phyloP scores from a whole-genome alignment of 257 asterid species.

The Nicotiana benthamiana region DNA sequence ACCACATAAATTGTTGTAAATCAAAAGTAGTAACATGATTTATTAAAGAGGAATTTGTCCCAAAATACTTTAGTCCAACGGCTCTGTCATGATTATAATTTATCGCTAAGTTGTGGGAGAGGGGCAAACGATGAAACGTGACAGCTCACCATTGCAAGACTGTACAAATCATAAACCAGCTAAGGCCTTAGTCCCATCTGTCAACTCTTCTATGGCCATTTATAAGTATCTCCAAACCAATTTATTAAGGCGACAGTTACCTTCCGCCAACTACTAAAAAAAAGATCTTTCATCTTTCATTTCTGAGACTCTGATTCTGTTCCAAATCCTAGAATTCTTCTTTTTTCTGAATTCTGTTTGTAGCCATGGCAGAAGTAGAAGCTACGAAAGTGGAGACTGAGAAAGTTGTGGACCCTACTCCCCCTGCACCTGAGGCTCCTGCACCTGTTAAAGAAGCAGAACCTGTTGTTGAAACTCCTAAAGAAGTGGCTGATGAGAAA shows the following conservation, averaged over 20 bases:
- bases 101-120: background rate
- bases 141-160: constrained; percentile 7
- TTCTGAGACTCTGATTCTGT: background rate
- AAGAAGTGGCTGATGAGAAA: constrained; percentile 71
- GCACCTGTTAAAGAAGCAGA: constrained; percentile 15
- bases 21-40: background rate
- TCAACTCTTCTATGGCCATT: background rate
- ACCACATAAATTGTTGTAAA: background rate
- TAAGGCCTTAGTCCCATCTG: background rate
- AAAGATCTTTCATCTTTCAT: background rate
- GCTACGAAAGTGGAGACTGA: constrained; percentile 40
- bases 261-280: constrained; percentile 1
- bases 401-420: constrained; percentile 3
- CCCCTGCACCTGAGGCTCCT: constrained; percentile 5
- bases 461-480: constrained; percentile 32
- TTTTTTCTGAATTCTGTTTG: background rate
- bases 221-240: background rate
- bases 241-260: background rate
- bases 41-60: background rate
- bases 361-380: constrained; percentile 51
- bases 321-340: background rate
- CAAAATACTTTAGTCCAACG: constrained; percentile 1
- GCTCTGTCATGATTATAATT: background rate
- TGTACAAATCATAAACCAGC: constrained; percentile 3
- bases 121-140: background rate